A percentile compares a stretch with the other conserved stretches of the same genome.
phyloP scores from a whole-genome alignment of 2,329 filamentous ascomycete species.

The Amylocarpus encephaloides region DNA sequence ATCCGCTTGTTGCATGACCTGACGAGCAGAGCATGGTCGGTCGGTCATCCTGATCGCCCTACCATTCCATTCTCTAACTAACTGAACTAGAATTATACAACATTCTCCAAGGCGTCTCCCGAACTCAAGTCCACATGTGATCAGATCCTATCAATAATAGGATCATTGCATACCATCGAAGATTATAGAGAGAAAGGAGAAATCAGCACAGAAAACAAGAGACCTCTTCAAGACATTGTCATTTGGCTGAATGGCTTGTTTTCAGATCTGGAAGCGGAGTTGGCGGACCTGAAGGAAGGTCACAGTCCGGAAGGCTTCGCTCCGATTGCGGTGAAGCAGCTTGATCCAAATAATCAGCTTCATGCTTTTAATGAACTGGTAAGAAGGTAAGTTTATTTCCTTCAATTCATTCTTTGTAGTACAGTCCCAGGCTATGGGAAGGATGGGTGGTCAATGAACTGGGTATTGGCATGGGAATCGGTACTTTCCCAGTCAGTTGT shows the following conservation, averaged over 20 bases:
- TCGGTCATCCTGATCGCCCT: background rate
- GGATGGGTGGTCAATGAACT: too few species aligned
- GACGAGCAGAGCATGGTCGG: constrained; percentile 6
- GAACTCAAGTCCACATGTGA: constrained; percentile 8
- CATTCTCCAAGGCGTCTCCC: constrained; percentile 7
- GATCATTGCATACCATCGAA: constrained; percentile 7
- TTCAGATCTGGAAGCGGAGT: constrained; percentile 6
- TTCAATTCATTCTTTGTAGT: background rate
- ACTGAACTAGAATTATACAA: constrained; percentile 7
- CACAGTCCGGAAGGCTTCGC: constrained; percentile 4
- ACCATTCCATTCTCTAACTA: background rate
- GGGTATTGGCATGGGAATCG: too few species aligned
- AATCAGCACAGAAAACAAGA: constrained; percentile 5
- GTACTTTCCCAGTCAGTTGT: too few species aligned
- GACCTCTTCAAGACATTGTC: constrained; percentile 4
- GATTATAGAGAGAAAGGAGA: constrained; percentile 8
- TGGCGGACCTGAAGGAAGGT: constrained; percentile 5
- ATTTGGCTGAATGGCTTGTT: constrained; percentile 7
- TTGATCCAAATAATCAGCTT: constrained; percentile 9
- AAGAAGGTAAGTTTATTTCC: constrained; percentile 10
- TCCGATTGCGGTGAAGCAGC: constrained; percentile 2
- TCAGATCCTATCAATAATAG: constrained; percentile 12
- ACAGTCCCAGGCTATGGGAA: too few species aligned
- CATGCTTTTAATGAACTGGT: constrained; percentile 11
- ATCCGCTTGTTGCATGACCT: constrained; percentile 6